Evolutionary conservation across 2,329 filamentous ascomycete genomes (phyloP).

Genomic region (Aspergillus hiratsukae): DNA sequence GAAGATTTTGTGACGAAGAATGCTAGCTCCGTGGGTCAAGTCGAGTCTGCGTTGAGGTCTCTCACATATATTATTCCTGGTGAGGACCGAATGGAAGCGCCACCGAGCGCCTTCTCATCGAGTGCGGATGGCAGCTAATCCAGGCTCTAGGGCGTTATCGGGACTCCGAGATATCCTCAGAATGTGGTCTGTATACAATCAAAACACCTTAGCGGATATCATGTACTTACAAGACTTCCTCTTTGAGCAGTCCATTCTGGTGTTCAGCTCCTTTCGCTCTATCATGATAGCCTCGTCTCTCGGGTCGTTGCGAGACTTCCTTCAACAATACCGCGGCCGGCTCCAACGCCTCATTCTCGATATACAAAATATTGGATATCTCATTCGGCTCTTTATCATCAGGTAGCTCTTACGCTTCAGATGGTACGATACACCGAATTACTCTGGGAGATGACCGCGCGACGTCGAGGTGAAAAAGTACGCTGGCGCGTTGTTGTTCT

Average conservation of each 20-base stretch:
- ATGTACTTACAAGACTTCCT: not conserved
- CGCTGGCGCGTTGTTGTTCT: conserved; percentile 85
- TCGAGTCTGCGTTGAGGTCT: conserved; percentile 87
- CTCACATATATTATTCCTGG: conserved; percentile 95
- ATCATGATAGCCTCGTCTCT: conserved; percentile 83
- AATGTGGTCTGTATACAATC: conserved; percentile 58
- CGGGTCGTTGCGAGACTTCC: conserved; percentile 56
- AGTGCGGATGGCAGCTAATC: not conserved
- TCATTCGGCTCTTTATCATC: conserved; percentile 66
- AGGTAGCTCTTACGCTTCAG: conserved; percentile 76
- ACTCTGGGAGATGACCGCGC: conserved; percentile 95
- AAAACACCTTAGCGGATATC: not conserved
- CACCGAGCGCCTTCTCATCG: not conserved
- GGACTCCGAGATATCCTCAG: conserved; percentile 91
- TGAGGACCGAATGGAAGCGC: conserved; percentile 8
- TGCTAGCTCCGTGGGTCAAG: conserved; percentile 85
- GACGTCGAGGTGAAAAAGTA: conserved; percentile 70
- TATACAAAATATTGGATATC: conserved; percentile 62
- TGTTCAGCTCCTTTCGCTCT: conserved; percentile 84
- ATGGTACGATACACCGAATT: conserved; percentile 93
- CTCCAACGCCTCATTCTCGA: conserved; percentile 55
- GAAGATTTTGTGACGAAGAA: conserved; percentile 90
- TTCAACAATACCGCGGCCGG: conserved; percentile 46
- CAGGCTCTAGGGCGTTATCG: conserved; percentile 36
- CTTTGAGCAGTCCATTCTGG: conserved; percentile 65